Evolutionary conservation across 2,329 filamentous ascomycete genomes (phyloP), one percentile per base, ranked within the genome.

Genomic region (Penicillium concentricum): DNA sequence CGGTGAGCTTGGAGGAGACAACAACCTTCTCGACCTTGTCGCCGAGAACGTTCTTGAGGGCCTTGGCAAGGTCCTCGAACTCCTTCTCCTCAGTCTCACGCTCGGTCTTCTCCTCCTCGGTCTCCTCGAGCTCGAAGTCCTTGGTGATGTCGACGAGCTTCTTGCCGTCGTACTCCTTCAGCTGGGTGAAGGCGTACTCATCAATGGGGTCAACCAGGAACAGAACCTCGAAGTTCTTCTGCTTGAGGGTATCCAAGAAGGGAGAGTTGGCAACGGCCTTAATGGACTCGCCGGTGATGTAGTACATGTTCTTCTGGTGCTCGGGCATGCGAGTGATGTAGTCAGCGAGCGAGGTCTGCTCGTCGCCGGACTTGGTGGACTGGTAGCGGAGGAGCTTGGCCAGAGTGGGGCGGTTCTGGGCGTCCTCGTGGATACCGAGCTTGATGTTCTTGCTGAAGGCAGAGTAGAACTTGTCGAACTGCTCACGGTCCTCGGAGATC

Each of bases 241-340:
- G 90, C 87, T 95, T 96, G 79, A 99, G 91, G 56, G 92, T 87
- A 78, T 99, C 94, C 67, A 99, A 87, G 93, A 99, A 99, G 72
- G 94, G 94, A 69, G 94, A 99, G 86, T 96, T 95, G 79, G 88
- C 82, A 68, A 99, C 94, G 68, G 94, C 94, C 87, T 97, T 97
- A 83, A 96, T 88, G 57, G 93, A 96, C 88, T 99, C 94, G 82
- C 94, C 94, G 64, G 94, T 99, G 86, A 99, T 99, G 91, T 97
- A 99, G 89, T 99, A 99, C 82, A 99, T 92, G 83, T 99, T 92
- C 89, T 97, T 97, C 88, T 99, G 94, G 86, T 97, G 93, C 86
- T 97, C 93, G 60, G 91, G 89, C 94, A 99, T 99, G 82, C 94
- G 94, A 68, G 94, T 97, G 78, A 97, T 85, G 81, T 99, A 99